Conservation (phyloP, 1,139 yeast species). For the Blastobotrys illinoisensis region DNA sequence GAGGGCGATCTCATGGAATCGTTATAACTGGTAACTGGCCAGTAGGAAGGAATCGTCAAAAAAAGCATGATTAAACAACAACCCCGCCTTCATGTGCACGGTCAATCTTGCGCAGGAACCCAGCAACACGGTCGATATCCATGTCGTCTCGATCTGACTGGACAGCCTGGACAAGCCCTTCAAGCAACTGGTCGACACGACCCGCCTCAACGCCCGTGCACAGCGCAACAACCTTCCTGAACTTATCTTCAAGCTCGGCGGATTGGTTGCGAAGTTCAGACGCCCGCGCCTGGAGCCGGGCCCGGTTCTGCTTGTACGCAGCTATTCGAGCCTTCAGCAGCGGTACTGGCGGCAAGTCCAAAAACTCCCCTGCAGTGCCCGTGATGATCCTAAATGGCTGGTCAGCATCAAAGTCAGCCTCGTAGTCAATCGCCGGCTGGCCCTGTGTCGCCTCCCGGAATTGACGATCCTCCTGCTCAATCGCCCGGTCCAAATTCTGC, state of each 20-base stretch:
- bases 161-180: constrained; percentile 84
- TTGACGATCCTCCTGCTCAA: constrained; percentile 48
- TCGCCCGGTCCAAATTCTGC: constrained; percentile 51
- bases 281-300: constrained; percentile 46
- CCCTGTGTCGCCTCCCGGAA: constrained; percentile 38
- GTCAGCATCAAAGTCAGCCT: constrained; percentile 71
- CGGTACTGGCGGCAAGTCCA: constrained; percentile 52
- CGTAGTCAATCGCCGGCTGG: constrained; percentile 27
- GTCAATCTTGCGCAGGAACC: constrained; percentile 41
- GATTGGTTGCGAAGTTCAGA: constrained; percentile 46
- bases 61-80: constrained; percentile 9
- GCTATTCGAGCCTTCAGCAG: constrained; percentile 69
- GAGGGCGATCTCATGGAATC: not conserved
- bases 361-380: constrained; percentile 2
- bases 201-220: constrained; percentile 81
- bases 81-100: constrained; percentile 8
- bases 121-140: constrained; percentile 49
- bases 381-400: constrained; percentile 65
- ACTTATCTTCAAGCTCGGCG: constrained; percentile 70
- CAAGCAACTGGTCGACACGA: constrained; percentile 77
- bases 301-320: constrained; percentile 70
- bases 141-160: constrained; percentile 73
- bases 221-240: constrained; percentile 80
- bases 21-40: too few relatives aligned
- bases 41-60: too few relatives aligned